Evolutionary conservation across 2,329 filamentous ascomycete genomes (phyloP).

Genomic region (Aspergillus sergii): DNA sequence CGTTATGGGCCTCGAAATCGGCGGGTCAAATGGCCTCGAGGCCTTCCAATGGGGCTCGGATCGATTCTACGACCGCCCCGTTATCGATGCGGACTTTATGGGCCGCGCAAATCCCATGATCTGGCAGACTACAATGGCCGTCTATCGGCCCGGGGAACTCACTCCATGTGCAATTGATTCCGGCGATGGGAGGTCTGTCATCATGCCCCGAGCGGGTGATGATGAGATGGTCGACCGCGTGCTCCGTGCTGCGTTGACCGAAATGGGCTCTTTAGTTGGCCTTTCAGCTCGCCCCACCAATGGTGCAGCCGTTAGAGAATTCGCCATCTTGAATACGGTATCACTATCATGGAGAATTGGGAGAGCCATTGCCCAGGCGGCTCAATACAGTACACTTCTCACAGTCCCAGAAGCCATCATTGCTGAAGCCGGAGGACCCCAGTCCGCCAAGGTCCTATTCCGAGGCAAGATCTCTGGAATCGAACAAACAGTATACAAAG

Average conservation of each 20-base stretch:
- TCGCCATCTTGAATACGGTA: slow-evolving; percentile 52
- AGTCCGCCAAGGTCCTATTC: slow-evolving; percentile 21
- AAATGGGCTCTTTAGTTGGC: slow-evolving; percentile 55
- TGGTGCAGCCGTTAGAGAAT: slow-evolving; percentile 12
- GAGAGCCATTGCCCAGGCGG: slow-evolving; percentile 20
- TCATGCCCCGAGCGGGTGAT: slow-evolving; percentile 40
- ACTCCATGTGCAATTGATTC: slow-evolving; percentile 53
- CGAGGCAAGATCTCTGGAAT: slow-evolving; percentile 27
- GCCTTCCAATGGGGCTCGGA: not conserved
- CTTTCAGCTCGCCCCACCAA: slow-evolving; percentile 19
- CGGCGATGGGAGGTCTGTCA: slow-evolving; percentile 55
- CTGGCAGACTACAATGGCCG: slow-evolving; percentile 50
- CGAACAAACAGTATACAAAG: slow-evolving; percentile 21
- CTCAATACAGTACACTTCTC: slow-evolving; percentile 11
- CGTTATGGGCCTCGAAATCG: slow-evolving; percentile 63
- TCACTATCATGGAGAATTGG: slow-evolving; percentile 55
- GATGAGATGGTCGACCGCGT: slow-evolving; percentile 52
- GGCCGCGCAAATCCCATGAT: slow-evolving; percentile 50
- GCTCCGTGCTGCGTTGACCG: slow-evolving; percentile 54
- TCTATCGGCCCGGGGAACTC: slow-evolving; percentile 41
- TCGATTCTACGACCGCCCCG: slow-evolving; percentile 45
- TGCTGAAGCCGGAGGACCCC: slow-evolving; percentile 21
- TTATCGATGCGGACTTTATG: slow-evolving; percentile 52
- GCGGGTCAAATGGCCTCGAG: slow-evolving; percentile 62
- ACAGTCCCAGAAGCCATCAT: slow-evolving; percentile 21